phyloP scores from a whole-genome alignment of 2,329 filamentous ascomycete genomes.

The Septoria linicola region DNA sequence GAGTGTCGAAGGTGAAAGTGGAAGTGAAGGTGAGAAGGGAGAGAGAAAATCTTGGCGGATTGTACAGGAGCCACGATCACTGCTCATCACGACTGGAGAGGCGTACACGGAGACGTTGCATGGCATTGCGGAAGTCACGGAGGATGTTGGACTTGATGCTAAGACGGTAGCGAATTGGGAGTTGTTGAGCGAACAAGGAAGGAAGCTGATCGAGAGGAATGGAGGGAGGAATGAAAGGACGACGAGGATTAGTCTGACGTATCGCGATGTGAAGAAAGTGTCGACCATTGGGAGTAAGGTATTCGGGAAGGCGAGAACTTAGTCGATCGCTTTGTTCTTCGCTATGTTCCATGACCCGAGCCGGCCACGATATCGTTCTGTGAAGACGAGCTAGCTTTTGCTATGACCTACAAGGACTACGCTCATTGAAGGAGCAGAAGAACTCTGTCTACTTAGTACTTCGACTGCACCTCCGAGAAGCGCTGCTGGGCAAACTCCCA shows the following conservation, averaged over 20 bases:
- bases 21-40: too few relatives aligned
- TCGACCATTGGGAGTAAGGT: constrained; percentile 70
- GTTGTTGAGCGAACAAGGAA: constrained; percentile 54
- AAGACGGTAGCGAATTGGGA: constrained; percentile 68
- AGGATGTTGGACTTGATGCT: constrained; percentile 64
- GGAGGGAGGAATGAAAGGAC: constrained; percentile 58
- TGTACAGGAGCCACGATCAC: constrained; percentile 78
- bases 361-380: too few relatives aligned
- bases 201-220: constrained; percentile 38
- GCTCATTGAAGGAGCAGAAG: too few relatives aligned
- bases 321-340: too few relatives aligned
- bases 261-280: constrained; percentile 83
- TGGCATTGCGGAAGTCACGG: constrained; percentile 64
- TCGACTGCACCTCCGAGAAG: constrained; percentile 16
- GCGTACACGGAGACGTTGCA: constrained; percentile 73
- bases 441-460: neutral
- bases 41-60: constrained; percentile 61
- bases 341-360: too few relatives aligned
- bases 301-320: constrained; percentile 45
- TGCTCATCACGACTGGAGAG: constrained; percentile 68
- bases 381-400: too few relatives aligned
- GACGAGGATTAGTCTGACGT: constrained; percentile 72
- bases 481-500: constrained; percentile 54
- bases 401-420: neutral
- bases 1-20: constrained; percentile 53